phyloP scores from a whole-genome alignment of 2,329 filamentous ascomycete species.

The Raffaelea ambrosiae region DNA sequence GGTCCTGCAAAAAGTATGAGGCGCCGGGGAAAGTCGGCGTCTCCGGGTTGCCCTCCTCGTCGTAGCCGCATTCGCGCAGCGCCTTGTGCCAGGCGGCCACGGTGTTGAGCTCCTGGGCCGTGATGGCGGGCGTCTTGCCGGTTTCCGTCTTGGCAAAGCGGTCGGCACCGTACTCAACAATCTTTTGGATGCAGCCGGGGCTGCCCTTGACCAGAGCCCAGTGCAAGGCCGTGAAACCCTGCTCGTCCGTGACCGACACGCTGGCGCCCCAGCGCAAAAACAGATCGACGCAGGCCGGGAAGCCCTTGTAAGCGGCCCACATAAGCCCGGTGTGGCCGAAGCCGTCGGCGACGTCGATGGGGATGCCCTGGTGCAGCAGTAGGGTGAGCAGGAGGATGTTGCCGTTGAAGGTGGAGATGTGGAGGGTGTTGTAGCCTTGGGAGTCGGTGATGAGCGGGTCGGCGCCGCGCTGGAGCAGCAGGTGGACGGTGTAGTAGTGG shows the following conservation, averaged over 20 bases:
- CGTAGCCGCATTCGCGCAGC: constrained; percentile 18
- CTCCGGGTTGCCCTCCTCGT: constrained; percentile 63
- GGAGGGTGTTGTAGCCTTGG: constrained; percentile 95
- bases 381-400: constrained; percentile 86
- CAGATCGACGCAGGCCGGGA: constrained; percentile 81
- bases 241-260: constrained; percentile 82
- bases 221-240: constrained; percentile 88
- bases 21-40: constrained; percentile 64
- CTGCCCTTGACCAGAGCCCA: constrained; percentile 96
- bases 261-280: constrained; percentile 93
- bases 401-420: constrained; percentile 94
- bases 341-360: constrained; percentile 81
- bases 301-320: constrained; percentile 99
- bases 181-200: constrained; percentile 79
- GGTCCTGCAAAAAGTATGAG: constrained; percentile 66
- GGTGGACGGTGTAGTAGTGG: constrained; percentile 92
- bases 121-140: constrained; percentile 81
- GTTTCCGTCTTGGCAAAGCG: constrained; percentile 82
- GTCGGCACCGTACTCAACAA: constrained; percentile 92
- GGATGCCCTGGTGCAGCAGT: constrained; percentile 88
- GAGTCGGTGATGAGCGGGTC: constrained; percentile 88
- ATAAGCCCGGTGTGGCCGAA: constrained; percentile 92
- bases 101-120: constrained; percentile 86
- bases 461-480: constrained; percentile 83
- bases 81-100: constrained; percentile 43